Conservation (phyloP, 2,329 filamentous ascomycete genomes). For the Microdochium bolleyi region DNA sequence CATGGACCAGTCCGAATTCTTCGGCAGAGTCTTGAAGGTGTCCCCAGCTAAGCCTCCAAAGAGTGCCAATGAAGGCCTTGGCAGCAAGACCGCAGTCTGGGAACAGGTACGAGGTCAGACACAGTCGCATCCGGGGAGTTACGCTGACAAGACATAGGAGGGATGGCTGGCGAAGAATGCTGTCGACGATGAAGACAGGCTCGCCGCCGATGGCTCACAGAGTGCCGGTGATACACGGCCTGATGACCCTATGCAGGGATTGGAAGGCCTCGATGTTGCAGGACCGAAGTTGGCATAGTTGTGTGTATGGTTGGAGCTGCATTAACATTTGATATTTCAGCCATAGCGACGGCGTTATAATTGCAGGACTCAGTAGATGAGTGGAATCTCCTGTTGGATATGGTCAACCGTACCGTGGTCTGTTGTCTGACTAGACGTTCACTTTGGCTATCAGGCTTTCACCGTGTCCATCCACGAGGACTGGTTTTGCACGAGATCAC, state of each 20-base stretch:
- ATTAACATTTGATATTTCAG: slow-evolving; percentile 8
- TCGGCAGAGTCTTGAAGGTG: slow-evolving; percentile 86
- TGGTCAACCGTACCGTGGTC: too few relatives aligned
- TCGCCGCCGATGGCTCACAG: slow-evolving; percentile 40
- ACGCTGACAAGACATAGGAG: slow-evolving; percentile 51
- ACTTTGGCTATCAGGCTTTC: too few relatives aligned
- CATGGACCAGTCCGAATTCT: slow-evolving; percentile 96
- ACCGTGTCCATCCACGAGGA: too few relatives aligned
- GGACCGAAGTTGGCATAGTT: slow-evolving; percentile 74
- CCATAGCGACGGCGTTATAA: slow-evolving; percentile 23
- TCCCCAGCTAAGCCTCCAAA: slow-evolving; percentile 88
- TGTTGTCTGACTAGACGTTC: too few relatives aligned
- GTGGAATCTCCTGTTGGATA: too few relatives aligned
- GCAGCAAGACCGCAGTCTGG: slow-evolving; percentile 93
- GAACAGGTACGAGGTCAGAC: slow-evolving; percentile 66
- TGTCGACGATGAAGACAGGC: slow-evolving; percentile 69
- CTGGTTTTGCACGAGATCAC: too few relatives aligned
- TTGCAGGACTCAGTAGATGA: too few relatives aligned
- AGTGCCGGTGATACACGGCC: slow-evolving; percentile 38
- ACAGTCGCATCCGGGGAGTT: neutral
- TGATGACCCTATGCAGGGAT: slow-evolving; percentile 88
- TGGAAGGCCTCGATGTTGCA: slow-evolving; percentile 89
- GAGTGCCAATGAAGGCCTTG: slow-evolving; percentile 76
- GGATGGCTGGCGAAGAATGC: slow-evolving; percentile 87
- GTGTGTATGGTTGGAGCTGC: slow-evolving; percentile 7